A percentile compares a stretch with the other conserved stretches of the same genome.
These are phyloP conservation scores for Dictyostelium brefeldianum DNA, from an alignment of 78 protist species.

Conservation along the genomic window DNA sequence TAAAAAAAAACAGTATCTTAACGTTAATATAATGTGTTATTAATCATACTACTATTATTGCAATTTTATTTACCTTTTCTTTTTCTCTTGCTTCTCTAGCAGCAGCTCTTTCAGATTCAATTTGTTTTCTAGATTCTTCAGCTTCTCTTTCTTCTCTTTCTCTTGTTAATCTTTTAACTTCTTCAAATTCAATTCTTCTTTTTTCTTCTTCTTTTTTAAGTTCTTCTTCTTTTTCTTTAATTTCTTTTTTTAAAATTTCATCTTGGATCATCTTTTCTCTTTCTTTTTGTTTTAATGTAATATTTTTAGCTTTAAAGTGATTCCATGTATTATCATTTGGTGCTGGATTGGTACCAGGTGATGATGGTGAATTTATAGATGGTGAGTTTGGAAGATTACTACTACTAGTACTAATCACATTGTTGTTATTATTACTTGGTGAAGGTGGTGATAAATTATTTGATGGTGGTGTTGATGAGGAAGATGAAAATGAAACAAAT, in stretches of 20 bases:
- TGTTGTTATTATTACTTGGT: background rate
- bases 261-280: constrained; percentile 47
- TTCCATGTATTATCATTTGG: constrained; percentile 36
- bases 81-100: constrained; percentile 82
- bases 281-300: constrained; percentile 59
- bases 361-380: constrained; percentile 24
- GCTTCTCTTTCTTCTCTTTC: constrained; percentile 61
- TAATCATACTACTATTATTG: too few species aligned
- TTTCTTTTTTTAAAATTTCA: constrained; percentile 49
- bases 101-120: constrained; percentile 68
- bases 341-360: background rate
- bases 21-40: background rate
- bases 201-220: constrained; percentile 54
- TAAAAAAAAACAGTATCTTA: background rate
- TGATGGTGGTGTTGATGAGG: constrained; percentile 20
- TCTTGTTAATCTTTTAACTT: background rate
- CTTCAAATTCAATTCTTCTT: constrained; percentile 16
- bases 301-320: constrained; percentile 57
- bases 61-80: background rate
- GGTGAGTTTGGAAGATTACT: background rate
- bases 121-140: constrained; percentile 42
- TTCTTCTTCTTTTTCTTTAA: constrained; percentile 69
- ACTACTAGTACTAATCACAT: background rate
- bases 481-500: constrained; percentile 7
- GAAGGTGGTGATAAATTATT: constrained; percentile 24